phyloP scores from a whole-genome alignment of 2,329 filamentous ascomycete genomes.

The Apiospora koreana region DNA sequence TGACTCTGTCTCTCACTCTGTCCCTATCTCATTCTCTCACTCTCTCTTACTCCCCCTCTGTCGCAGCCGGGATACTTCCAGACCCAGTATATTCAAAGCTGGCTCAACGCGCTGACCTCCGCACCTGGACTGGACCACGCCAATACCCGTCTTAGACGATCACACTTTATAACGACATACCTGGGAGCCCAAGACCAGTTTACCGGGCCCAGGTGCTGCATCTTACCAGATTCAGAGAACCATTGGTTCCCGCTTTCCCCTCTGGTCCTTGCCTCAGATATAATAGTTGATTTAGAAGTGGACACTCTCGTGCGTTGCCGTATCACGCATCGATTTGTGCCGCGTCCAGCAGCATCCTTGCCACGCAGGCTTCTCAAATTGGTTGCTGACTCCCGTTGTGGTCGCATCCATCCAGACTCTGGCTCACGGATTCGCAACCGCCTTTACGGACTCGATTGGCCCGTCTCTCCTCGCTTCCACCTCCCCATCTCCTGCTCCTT shows the following conservation, averaged over 20 bases:
- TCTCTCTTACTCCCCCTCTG: background rate
- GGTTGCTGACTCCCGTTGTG: conserved; percentile 24
- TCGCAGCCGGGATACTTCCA: background rate
- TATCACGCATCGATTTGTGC: conserved; percentile 24
- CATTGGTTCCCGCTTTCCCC: conserved; percentile 21
- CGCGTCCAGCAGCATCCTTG: conserved; percentile 25
- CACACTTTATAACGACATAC: conserved; percentile 5
- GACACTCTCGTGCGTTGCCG: conserved; percentile 24
- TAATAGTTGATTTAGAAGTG: conserved; percentile 24
- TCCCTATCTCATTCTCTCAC: background rate
- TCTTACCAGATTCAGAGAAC: conserved; percentile 24
- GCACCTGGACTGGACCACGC: background rate
- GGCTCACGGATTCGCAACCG: conserved; percentile 22
- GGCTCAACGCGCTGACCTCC: background rate
- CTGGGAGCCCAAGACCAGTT: conserved; percentile 10
- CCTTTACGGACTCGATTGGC: conserved; percentile 29
- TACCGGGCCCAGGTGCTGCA: conserved; percentile 22
- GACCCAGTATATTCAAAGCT: background rate
- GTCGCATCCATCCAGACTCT: conserved; percentile 25
- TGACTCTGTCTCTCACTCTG: background rate
- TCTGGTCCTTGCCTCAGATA: conserved; percentile 22
- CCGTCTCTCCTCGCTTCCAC: conserved; percentile 24
- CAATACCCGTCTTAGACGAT: background rate
- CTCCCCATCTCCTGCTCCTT: conserved; percentile 22
- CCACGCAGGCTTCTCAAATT: conserved; percentile 25